These are phyloP conservation scores for Omphalotus guepiniiformis DNA, from an alignment of 768 basidiomycete species.

Conservation along the genomic window DNA sequence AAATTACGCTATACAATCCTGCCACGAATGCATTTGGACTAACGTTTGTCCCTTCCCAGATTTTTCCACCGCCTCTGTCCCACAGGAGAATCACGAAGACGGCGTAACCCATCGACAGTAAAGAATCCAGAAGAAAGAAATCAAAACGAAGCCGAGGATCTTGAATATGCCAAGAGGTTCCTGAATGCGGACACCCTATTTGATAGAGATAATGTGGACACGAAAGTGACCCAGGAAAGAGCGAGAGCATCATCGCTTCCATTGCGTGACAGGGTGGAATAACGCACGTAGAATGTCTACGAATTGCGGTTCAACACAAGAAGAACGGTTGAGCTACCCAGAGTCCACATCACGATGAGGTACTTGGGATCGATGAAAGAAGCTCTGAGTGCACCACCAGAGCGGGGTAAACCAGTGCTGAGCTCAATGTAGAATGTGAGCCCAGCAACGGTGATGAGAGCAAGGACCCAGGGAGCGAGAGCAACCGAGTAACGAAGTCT, in stretches of 20 bases:
- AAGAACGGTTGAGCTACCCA: constrained; percentile 45
- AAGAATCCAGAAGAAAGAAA: constrained; percentile 48
- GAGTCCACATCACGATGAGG: constrained; percentile 48
- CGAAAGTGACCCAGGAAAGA: constrained; percentile 31
- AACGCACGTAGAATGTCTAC: constrained; percentile 31
- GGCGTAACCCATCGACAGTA: constrained; percentile 25
- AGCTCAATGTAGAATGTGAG: constrained; percentile 36
- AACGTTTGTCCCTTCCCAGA: neutral
- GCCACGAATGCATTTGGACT: constrained; percentile 31
- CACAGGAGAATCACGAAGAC: neutral
- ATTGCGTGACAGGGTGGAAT: constrained; percentile 20
- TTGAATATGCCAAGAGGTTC: constrained; percentile 59
- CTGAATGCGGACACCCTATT: constrained; percentile 56
- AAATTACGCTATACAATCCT: constrained; percentile 36
- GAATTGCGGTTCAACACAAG: neutral
- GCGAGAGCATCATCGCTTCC: constrained; percentile 28
- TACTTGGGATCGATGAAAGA: constrained; percentile 53
- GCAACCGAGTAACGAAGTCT: no score
- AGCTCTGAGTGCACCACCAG: constrained; percentile 69
- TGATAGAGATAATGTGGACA: constrained; percentile 30
- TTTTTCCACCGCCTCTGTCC: neutral
- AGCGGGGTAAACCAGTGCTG: constrained; percentile 47
- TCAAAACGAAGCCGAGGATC: constrained; percentile 40
- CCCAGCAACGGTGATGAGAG: constrained; percentile 34
- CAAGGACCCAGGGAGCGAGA: constrained; percentile 40